Conservation (phyloP, 768 basidiomycete genomes). For the Rubroboletus satanas region DNA sequence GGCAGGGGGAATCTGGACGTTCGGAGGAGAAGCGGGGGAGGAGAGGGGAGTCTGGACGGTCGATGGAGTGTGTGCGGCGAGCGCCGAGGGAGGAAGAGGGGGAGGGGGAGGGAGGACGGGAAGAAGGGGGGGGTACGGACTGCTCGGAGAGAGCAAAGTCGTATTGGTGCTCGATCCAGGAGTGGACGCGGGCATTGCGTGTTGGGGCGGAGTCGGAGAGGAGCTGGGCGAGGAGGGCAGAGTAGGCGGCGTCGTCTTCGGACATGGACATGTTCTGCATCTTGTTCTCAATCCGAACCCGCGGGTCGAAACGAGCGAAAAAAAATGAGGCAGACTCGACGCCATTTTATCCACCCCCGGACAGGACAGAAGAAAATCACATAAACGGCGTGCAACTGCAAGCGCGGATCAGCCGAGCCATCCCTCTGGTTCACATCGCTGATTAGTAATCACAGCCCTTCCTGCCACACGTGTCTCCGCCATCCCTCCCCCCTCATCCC, state of each 20-base stretch:
- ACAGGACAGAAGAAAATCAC: constrained; percentile 12
- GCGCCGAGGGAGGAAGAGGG: constrained; percentile 33
- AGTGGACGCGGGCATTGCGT: constrained; percentile 31
- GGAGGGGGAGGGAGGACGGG: constrained; percentile 25
- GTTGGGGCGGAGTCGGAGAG: constrained; percentile 19
- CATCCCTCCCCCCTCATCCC: background rate
- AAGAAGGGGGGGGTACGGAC: background rate
- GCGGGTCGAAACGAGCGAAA: constrained; percentile 4
- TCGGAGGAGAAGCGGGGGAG: constrained; percentile 28
- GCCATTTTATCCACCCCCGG: constrained; percentile 22
- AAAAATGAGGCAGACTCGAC: background rate
- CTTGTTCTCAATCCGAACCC: background rate
- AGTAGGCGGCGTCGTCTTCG: constrained; percentile 31
- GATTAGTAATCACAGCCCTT: constrained; percentile 15
- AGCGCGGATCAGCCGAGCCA: constrained; percentile 20
- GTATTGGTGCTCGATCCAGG: constrained; percentile 36
- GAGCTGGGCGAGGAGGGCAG: constrained; percentile 27
- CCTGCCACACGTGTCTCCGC: background rate
- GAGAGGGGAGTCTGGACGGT: constrained; percentile 31
- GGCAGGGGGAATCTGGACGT: constrained; percentile 22
- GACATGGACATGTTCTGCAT: constrained; percentile 28
- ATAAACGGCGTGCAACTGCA: constrained; percentile 12
- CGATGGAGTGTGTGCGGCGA: constrained; percentile 16
- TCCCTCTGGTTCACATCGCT: constrained; percentile 4
- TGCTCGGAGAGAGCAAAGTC: constrained; percentile 33